phyloP scores from a whole-genome alignment of 2,329 filamentous ascomycete species.

The Penicillium decumbens region DNA sequence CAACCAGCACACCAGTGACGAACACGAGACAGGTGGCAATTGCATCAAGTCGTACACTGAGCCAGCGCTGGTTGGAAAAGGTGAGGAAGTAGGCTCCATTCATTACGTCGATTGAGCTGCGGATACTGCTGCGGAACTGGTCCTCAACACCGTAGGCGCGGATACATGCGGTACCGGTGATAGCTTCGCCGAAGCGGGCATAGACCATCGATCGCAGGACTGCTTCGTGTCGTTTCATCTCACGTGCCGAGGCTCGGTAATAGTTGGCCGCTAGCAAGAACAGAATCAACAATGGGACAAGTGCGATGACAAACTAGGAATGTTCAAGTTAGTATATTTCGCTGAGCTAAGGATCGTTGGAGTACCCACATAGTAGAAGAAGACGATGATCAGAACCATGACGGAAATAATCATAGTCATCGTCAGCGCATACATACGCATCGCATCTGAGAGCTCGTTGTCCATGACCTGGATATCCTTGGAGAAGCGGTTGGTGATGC shows the following conservation, averaged over 20 bases:
- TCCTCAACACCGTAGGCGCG: conserved; percentile 79
- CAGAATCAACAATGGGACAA: conserved; percentile 65
- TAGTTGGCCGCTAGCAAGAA: conserved; percentile 81
- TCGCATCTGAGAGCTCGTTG: conserved; percentile 80
- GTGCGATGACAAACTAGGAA: conserved; percentile 60
- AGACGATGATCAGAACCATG: conserved; percentile 88
- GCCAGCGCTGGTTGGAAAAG: conserved; percentile 92
- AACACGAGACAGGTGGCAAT: conserved; percentile 84
- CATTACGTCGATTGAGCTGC: conserved; percentile 79
- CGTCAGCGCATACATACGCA: conserved; percentile 89
- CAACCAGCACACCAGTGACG: conserved; percentile 80
- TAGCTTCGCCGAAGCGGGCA: conserved; percentile 83
- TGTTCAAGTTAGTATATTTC: conserved; percentile 1
- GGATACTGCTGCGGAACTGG: conserved; percentile 67
- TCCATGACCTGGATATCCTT: conserved; percentile 97
- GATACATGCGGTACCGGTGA: conserved; percentile 72
- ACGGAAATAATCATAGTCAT: conserved; percentile 76
- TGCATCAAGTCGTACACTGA: conserved; percentile 76
- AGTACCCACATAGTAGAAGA: conserved; percentile 66
- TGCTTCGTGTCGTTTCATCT: conserved; percentile 91
- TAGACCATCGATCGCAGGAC: conserved; percentile 84
- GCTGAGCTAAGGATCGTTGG: background rate
- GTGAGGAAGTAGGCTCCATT: conserved; percentile 91
- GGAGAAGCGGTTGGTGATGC: conserved; percentile 94
- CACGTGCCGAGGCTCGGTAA: conserved; percentile 84